Percentiles rank a stretch among this genome's conserved stretches.
These are phyloP conservation scores for Populus alba DNA, from an alignment of 345 rosid species.

Conservation along the genomic window DNA sequence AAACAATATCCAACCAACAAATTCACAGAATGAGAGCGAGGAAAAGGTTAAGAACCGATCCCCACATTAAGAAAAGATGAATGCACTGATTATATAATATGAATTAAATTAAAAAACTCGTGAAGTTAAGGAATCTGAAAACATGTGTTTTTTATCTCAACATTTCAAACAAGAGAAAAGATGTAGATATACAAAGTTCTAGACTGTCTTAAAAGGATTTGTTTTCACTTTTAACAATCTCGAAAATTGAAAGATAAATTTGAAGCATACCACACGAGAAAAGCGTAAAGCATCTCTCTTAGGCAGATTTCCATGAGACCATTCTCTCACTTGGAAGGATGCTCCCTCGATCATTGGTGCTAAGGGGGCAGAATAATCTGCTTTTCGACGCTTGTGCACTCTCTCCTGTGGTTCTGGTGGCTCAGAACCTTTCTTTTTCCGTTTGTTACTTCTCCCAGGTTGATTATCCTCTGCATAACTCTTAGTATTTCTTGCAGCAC, in stretches of 20 bases:
- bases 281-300: conserved; percentile 95
- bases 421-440: conserved; percentile 84
- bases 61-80: neutral
- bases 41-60: neutral
- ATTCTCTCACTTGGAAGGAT: conserved; percentile 91
- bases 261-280: conserved; percentile 74
- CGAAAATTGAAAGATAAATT: neutral
- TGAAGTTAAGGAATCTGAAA: neutral
- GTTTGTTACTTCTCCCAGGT: conserved; percentile 69
- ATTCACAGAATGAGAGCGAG: neutral
- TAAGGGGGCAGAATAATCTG: conserved; percentile 57
- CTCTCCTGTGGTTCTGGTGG: conserved; percentile 60
- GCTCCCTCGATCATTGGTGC: conserved; percentile 90
- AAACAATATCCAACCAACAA: neutral
- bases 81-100: neutral
- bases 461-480: conserved; percentile 86
- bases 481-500: conserved; percentile 89
- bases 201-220: neutral
- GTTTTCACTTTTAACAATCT: neutral
- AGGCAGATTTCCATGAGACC: conserved; percentile 92
- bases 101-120: neutral
- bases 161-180: neutral
- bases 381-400: conserved; percentile 75
- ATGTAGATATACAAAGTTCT: neutral
- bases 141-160: neutral